Evolutionary conservation across 2,329 filamentous ascomycete species (phyloP).

Genomic region (Falciphora oryzae): DNA sequence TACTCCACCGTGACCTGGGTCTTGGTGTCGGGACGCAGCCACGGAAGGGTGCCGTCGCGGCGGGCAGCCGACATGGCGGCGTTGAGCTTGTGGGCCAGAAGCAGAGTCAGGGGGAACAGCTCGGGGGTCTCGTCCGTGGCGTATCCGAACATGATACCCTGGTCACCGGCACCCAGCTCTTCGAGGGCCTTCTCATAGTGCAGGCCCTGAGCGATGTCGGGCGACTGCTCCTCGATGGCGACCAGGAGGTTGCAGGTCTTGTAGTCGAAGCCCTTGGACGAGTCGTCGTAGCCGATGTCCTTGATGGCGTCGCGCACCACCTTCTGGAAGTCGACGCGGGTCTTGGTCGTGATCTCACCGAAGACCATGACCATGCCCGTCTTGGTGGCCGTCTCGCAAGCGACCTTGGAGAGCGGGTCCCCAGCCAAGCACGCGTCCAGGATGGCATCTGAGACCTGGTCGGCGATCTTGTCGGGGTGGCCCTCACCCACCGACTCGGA

Average conservation of each 20-base stretch:
- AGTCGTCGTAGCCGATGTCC: slow-evolving; percentile 98
- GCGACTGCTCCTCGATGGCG: slow-evolving; percentile 98
- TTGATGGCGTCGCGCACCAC: slow-evolving; percentile 91
- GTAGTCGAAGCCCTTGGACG: slow-evolving; percentile 98
- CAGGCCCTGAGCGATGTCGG: slow-evolving; percentile 97
- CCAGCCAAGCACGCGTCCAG: slow-evolving; percentile 95
- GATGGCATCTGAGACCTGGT: slow-evolving; percentile 97
- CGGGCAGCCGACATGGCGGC: slow-evolving; percentile 87
- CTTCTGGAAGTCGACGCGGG: slow-evolving; percentile 95
- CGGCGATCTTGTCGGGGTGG: slow-evolving; percentile 95
- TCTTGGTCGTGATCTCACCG: slow-evolving; percentile 97
- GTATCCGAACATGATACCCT: slow-evolving; percentile 99
- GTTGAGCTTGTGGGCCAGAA: slow-evolving; percentile 96
- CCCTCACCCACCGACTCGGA: slow-evolving; percentile 87
- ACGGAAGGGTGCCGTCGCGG: slow-evolving; percentile 79
- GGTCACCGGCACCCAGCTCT: slow-evolving; percentile 97
- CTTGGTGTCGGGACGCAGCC: slow-evolving; percentile 98
- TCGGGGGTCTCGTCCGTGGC: slow-evolving; percentile 98
- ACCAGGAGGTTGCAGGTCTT: slow-evolving; percentile 99
- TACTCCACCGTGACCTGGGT: slow-evolving; percentile 99
- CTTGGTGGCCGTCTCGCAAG: slow-evolving; percentile 99
- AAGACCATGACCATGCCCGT: slow-evolving; percentile 99
- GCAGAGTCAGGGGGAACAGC: slow-evolving; percentile 87
- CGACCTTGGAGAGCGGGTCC: slow-evolving; percentile 97
- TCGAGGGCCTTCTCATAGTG: slow-evolving; percentile 97